Evolutionary conservation across 1,139 yeast genomes (phyloP).

Genomic region (Blastobotrys malaysiensis): DNA sequence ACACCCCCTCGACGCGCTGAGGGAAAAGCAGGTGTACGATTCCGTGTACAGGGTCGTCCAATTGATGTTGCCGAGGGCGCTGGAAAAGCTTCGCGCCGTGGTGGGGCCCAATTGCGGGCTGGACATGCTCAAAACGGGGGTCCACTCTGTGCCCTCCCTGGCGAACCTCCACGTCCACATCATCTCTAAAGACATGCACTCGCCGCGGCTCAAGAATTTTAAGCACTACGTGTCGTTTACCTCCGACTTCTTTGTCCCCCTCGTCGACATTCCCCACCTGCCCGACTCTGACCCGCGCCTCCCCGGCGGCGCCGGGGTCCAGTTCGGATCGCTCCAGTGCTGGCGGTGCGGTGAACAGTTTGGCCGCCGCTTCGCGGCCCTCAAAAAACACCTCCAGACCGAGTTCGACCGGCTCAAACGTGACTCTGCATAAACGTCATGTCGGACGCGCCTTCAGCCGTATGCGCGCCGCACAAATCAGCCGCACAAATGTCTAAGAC

Average conservation of each 20-base stretch:
- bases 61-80: neutral
- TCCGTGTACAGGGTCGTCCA: conserved; percentile 1
- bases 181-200: conserved; percentile 57
- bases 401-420: conserved; percentile 29
- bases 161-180: conserved; percentile 68
- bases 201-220: conserved; percentile 51
- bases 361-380: conserved; percentile 41
- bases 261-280: conserved; percentile 33
- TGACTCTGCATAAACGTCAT: neutral
- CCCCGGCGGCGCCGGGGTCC: conserved; percentile 21
- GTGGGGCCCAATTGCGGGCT: neutral
- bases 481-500: too few relatives aligned
- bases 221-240: conserved; percentile 70
- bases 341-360: conserved; percentile 45
- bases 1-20: conserved; percentile 54
- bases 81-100: conserved; percentile 5
- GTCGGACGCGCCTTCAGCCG: too few relatives aligned
- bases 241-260: conserved; percentile 56
- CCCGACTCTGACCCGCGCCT: conserved; percentile 8
- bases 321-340: conserved; percentile 41
- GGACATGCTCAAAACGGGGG: conserved; percentile 48
- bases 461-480: too few relatives aligned
- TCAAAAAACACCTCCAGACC: conserved; percentile 45
- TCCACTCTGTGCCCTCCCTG: conserved; percentile 69
- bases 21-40: conserved; percentile 6